Percentiles rank a stretch among this genome's conserved stretches.
These are phyloP conservation scores for Debaryomyces prosopidis DNA, from an alignment of 805 yeast species.

Conservation along the genomic window DNA sequence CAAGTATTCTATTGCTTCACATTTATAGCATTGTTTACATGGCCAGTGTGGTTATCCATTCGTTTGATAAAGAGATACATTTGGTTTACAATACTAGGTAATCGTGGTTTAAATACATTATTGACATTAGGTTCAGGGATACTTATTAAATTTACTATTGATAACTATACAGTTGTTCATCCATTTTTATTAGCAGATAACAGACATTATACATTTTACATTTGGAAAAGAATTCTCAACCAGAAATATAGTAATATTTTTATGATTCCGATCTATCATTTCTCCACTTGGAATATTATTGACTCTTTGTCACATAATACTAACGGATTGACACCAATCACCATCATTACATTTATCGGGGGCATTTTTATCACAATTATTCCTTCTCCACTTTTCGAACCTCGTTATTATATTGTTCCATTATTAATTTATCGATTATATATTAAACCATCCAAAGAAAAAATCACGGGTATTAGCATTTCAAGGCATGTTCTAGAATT, in stretches of 20 bases:
- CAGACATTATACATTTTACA: conserved; percentile 88
- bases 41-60: conserved; percentile 70
- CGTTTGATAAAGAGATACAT: conserved; percentile 42
- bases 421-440: conserved; percentile 71
- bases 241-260: conserved; percentile 47
- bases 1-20: conserved; percentile 79
- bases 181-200: conserved; percentile 93
- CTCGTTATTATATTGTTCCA: conserved; percentile 88
- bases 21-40: conserved; percentile 63
- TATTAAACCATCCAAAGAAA: conserved; percentile 10
- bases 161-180: conserved; percentile 71
- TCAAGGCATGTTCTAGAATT: conserved; percentile 53
- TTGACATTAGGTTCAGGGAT: conserved; percentile 15
- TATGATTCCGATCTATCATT: conserved; percentile 71
- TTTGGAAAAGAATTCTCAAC: conserved; percentile 68
- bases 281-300: conserved; percentile 40
- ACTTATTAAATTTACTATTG: conserved; percentile 47
- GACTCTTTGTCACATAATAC: conserved; percentile 11
- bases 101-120: conserved; percentile 16
- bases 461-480: conserved; percentile 3
- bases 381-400: conserved; percentile 93
- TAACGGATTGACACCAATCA: conserved; percentile 23
- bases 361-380: conserved; percentile 64
- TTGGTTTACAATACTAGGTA: conserved; percentile 23
- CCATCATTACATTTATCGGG: conserved; percentile 51